Conservation (phyloP, 164 flowering plant genomes). For the Magnolia changhungtana region DNA sequence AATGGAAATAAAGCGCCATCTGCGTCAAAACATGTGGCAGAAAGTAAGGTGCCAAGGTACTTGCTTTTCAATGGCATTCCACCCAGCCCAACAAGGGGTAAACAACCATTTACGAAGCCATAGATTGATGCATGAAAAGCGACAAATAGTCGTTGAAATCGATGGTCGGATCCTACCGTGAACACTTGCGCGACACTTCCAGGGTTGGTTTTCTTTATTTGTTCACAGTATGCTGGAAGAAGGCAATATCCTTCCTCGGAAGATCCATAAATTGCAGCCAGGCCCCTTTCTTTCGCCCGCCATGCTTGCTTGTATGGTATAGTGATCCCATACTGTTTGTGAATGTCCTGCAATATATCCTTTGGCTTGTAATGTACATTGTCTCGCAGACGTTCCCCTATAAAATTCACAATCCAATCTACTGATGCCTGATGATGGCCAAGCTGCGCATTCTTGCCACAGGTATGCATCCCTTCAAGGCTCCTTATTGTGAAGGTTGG, state of each 20-base stretch:
- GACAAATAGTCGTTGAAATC: slow-evolving; percentile 70
- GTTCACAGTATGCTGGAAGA: slow-evolving; percentile 70
- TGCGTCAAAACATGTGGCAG: slow-evolving; percentile 72
- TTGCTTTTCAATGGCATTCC: slow-evolving; percentile 63
- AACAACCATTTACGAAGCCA: slow-evolving; percentile 74
- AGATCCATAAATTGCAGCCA: slow-evolving; percentile 78
- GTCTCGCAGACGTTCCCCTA: slow-evolving; percentile 62
- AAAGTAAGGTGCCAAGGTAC: slow-evolving; percentile 71
- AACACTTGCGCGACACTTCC: slow-evolving; percentile 70
- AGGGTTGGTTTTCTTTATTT: slow-evolving; percentile 61
- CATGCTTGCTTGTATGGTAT: slow-evolving; percentile 93
- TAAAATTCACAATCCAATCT: slow-evolving; percentile 77
- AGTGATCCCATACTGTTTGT: slow-evolving; percentile 69
- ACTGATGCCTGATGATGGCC: slow-evolving; percentile 92
- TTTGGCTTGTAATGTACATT: slow-evolving; percentile 83
- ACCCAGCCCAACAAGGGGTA: slow-evolving; percentile 67
- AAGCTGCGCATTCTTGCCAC: slow-evolving; percentile 65
- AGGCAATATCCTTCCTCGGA: slow-evolving; percentile 77
- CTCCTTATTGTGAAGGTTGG: slow-evolving; percentile 73
- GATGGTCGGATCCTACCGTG: slow-evolving; percentile 53
- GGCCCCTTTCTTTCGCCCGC: slow-evolving; percentile 81
- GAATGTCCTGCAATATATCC: slow-evolving; percentile 75
- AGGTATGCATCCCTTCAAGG: slow-evolving; percentile 74
- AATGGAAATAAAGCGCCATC: slow-evolving; percentile 79
- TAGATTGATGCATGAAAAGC: slow-evolving; percentile 57